phyloP scores from a whole-genome alignment of 73 alveolate species.

The Blepharisma japonicum region DNA sequence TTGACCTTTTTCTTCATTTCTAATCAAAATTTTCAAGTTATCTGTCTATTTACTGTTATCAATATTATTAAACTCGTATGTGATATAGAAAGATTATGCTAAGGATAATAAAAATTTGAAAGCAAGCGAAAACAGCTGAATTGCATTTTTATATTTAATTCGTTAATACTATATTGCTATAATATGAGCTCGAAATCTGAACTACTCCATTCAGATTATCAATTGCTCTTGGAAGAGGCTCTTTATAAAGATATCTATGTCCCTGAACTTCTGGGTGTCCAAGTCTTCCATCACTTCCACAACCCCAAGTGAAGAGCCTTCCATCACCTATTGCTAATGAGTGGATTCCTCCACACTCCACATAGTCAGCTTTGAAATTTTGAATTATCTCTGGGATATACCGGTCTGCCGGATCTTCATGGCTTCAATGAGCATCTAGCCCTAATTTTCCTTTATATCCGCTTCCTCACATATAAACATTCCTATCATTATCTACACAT shows the following conservation, averaged over 20 bases:
- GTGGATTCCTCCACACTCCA: slow-evolving; percentile 66
- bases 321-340: slow-evolving; percentile 54
- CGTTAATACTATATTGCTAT: background rate
- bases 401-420: slow-evolving; percentile 44
- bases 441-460: slow-evolving; percentile 81
- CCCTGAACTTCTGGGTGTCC: slow-evolving; percentile 73
- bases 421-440: slow-evolving; percentile 43
- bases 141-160: background rate
- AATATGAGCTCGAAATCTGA: slow-evolving; percentile 18
- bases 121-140: no score
- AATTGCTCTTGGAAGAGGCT: slow-evolving; percentile 54
- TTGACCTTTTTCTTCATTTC: no score
- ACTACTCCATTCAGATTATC: slow-evolving; percentile 21
- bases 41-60: no score
- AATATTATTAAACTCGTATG: no score
- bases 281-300: slow-evolving; percentile 82
- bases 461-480: slow-evolving; percentile 67
- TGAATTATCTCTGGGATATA: slow-evolving; percentile 20
- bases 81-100: no score
- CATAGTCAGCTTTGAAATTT: slow-evolving; percentile 35
- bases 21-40: no score
- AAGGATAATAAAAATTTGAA: no score
- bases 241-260: slow-evolving; percentile 64
- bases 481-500: slow-evolving; percentile 45
- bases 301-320: slow-evolving; percentile 56